Base-by-base conservation (phyloP, 1,284 basidiomycete genomes). In the Leccinum subrobustum region DNA sequence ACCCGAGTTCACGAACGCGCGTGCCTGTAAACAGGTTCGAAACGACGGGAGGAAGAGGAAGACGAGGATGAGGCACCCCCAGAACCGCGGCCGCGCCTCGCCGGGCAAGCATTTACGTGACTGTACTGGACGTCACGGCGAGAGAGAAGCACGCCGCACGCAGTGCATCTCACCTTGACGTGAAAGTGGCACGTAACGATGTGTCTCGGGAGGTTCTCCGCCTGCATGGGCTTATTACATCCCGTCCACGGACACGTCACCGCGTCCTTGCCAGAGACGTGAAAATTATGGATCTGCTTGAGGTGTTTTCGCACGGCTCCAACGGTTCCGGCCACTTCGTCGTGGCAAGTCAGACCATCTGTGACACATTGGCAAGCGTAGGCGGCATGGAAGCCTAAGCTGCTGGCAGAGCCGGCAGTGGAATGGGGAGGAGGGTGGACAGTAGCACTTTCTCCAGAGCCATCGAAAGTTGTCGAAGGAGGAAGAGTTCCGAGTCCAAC, bases 131-230 rank as follows among this genome's bases (percentile, higher is more conserved):
- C 70, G 31, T 70, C 68, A 6, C 33, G 18, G 9, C 70, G 70
- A 31, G 69, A 68, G 31, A 72, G 63, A 6, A 1, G 2, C 3
- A 31, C 0, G 1, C 65, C 63, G 25, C 68, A 70, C 0, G 1
- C 23, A 3, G 0, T 4, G 29, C 68, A 70, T 4, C 0, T 1
- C 35, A 63, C 59, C 50, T 44, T 57, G 20, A 63, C 56, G 5
- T 35, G 50, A 9, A 72, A 39, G 37, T 70, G 68, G 9, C 61
- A 2, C 0, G 58, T 11, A 3, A 64, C 4, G 6, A 70, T 62
- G n/a, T 70, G 70, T 9, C 70, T 59, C 0, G 63, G 58, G 4
- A 70, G 25, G n/a, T 27, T 73, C 39, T 68, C 70, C 2, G 56
- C 27, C 44, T 70, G 63, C 6, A 70, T 1, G 2, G 0, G 3